Percentiles rank a stretch among this genome's conserved stretches.
Conservation (phyloP, 202 grass and related monocot species). For the Dendrocalamus latiflorus region DNA sequence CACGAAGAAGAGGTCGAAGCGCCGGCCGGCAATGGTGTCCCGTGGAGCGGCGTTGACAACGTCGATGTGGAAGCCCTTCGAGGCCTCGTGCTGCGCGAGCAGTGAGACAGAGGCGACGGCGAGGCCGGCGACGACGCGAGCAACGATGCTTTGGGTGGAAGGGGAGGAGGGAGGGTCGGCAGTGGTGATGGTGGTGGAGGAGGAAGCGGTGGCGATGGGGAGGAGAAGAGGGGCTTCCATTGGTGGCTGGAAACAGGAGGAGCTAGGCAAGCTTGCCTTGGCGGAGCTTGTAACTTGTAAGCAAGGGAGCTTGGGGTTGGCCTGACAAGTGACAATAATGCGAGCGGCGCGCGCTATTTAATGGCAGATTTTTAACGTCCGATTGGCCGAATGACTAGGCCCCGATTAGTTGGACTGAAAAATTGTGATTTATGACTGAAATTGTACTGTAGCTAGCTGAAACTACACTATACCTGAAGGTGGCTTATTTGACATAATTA, state of each 20-base stretch:
- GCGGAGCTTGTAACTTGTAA: too few species aligned
- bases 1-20: too few species aligned
- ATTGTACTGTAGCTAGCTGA: too few species aligned
- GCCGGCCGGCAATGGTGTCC: too few species aligned
- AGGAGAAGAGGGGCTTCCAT: slow-evolving; percentile 62
- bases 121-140: slow-evolving; percentile 30
- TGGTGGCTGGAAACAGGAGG: background rate
- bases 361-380: background rate
- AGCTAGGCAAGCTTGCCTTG: background rate
- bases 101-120: slow-evolving; percentile 44
- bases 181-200: background rate
- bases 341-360: slow-evolving; percentile 28
- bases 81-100: slow-evolving; percentile 45
- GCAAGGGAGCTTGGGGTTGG: background rate
- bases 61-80: slow-evolving; percentile 47
- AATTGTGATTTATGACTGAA: too few species aligned
- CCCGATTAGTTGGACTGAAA: too few species aligned
- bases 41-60: too few species aligned
- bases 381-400: too few species aligned
- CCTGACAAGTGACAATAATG: slow-evolving; percentile 28
- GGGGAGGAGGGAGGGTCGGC: background rate
- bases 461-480: too few species aligned
- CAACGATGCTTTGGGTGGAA: slow-evolving; percentile 24
- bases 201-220: slow-evolving; percentile 25
- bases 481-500: too few species aligned